Evolutionary conservation across 768 basidiomycete genomes (phyloP).

Genomic region (Leccinellum albellum): DNA sequence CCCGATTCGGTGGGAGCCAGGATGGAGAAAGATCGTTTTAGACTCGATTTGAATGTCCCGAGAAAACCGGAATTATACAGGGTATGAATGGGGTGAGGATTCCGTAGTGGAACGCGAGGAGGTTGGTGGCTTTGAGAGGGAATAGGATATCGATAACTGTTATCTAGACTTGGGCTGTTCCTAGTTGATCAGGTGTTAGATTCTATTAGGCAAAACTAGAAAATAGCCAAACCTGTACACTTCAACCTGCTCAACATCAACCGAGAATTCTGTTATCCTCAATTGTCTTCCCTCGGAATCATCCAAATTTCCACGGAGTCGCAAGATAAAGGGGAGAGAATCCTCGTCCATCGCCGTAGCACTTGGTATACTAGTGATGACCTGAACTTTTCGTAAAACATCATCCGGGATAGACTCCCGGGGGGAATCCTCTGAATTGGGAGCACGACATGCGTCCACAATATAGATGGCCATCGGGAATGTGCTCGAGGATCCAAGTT

Average conservation of each 20-base stretch:
- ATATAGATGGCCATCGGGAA: slow-evolving; percentile 40
- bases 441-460: slow-evolving; percentile 36
- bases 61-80: slow-evolving; percentile 47
- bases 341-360: slow-evolving; percentile 45
- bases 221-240: slow-evolving; percentile 51
- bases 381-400: slow-evolving; percentile 58
- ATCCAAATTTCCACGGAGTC: slow-evolving; percentile 54
- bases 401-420: slow-evolving; percentile 44
- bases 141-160: slow-evolving; percentile 48
- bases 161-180: slow-evolving; percentile 38
- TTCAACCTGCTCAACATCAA: slow-evolving; percentile 63
- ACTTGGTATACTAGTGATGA: slow-evolving; percentile 61
- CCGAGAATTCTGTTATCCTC: slow-evolving; percentile 50
- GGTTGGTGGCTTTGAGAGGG: slow-evolving; percentile 59
- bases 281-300: slow-evolving; percentile 50
- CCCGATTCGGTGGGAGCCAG: slow-evolving; percentile 46
- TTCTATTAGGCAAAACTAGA: not conserved
- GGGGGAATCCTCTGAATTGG: slow-evolving; percentile 9
- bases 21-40: slow-evolving; percentile 43
- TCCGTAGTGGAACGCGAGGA: slow-evolving; percentile 53
- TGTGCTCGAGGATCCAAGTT: slow-evolving; percentile 28
- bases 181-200: slow-evolving; percentile 30
- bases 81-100: slow-evolving; percentile 46
- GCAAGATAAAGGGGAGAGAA: slow-evolving; percentile 52
- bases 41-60: slow-evolving; percentile 18